Percentiles rank a stretch among this genome's conserved stretches.
phyloP scores from a whole-genome alignment of 768 basidiomycete species.

The Termitomyces sp. region DNA sequence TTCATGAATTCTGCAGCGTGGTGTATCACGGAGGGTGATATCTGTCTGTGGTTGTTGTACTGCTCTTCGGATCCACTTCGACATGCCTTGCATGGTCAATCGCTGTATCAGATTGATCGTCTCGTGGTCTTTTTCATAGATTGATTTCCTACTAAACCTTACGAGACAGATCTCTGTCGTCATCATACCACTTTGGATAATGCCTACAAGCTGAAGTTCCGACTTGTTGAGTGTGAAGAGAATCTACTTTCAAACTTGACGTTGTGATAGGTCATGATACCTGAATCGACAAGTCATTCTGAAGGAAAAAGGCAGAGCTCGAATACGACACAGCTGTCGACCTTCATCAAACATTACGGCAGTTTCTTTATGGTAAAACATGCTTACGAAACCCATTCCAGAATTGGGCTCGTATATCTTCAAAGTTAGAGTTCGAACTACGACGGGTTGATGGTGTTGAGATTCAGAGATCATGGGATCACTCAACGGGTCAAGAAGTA shows the following conservation, averaged over 20 bases:
- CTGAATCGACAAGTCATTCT: neutral
- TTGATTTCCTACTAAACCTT: neutral
- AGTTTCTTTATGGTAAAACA: neutral
- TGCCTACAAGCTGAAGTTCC: neutral
- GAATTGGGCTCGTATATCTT: neutral
- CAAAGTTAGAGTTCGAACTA: neutral
- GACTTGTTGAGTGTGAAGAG: neutral
- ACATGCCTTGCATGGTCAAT: neutral
- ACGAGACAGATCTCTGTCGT: neutral
- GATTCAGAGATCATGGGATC: neutral
- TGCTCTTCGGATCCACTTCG: neutral
- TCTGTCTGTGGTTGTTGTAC: neutral
- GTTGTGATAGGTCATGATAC: neutral
- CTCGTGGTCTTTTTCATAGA: neutral
- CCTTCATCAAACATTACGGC: neutral
- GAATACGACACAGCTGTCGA: neutral
- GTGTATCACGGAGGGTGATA: neutral
- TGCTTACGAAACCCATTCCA: neutral
- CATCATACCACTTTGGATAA: neutral
- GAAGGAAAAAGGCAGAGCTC: neutral
- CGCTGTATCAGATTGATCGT: constrained; percentile 2
- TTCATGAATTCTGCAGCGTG: constrained; percentile 10
- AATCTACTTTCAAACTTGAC: too few species aligned
- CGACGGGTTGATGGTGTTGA: neutral
- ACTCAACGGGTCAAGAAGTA: neutral